These are phyloP conservation scores for Fusarium liriodendri DNA, from an alignment of 2,329 filamentous ascomycete genomes.

Conservation along the genomic window DNA sequence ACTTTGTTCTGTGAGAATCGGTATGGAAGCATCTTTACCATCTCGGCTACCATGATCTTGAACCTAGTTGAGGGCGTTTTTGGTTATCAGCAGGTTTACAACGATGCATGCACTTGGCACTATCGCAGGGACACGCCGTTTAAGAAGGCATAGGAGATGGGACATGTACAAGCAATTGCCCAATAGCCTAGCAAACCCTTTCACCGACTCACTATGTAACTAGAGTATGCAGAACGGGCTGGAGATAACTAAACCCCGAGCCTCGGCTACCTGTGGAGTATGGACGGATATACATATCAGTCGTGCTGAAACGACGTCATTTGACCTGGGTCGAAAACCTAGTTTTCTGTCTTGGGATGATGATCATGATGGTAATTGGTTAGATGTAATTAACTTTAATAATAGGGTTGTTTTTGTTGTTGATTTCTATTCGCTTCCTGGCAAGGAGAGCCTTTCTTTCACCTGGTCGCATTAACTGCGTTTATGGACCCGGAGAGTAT, in stretches of 20 bases:
- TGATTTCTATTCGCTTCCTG: not conserved
- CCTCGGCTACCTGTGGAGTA: not conserved
- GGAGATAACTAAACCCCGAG: not conserved
- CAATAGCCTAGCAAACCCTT: not conserved
- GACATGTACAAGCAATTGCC: not conserved
- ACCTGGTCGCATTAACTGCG: no score
- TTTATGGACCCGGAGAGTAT: not conserved
- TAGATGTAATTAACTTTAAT: not conserved
- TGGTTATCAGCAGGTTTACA: conserved; percentile 52
- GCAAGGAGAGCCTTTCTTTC: no score
- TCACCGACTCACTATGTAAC: not conserved
- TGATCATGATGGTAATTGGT: not conserved
- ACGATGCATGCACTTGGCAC: conserved; percentile 40
- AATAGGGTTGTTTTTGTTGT: not conserved
- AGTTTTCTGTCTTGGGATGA: not conserved
- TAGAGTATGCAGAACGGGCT: not conserved
- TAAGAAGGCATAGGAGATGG: conserved; percentile 8
- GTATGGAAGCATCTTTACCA: conserved; percentile 45
- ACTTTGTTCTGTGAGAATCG: conserved; percentile 50
- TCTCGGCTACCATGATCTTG: conserved; percentile 58
- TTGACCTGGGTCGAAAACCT: not conserved
- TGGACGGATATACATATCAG: no score
- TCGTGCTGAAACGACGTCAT: not conserved
- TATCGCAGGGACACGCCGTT: conserved; percentile 37
- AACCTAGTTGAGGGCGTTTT: conserved; percentile 60